Evolutionary conservation across 2,329 filamentous ascomycete genomes (phyloP), one percentile per base, ranked within the genome.

Genomic region (Penicillium hesseltinei): DNA sequence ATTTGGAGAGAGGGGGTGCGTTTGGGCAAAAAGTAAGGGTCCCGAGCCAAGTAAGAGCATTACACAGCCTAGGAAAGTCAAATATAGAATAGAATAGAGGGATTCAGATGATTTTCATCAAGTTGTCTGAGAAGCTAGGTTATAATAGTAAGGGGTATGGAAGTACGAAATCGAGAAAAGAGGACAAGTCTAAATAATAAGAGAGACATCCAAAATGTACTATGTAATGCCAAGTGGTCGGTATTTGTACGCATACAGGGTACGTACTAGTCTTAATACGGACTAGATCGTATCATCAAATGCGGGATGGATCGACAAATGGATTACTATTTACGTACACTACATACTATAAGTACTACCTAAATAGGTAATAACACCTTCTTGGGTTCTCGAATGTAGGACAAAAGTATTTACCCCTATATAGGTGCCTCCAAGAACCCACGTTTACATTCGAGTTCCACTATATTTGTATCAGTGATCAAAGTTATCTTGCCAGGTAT

Each of bases 21-120:
- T 23, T 54, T 54, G 45, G 52, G 52, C 52, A 38, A 38, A 36
- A 52, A 46, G 23, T 29, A 46, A 46, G 31, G 51, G 50, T 36
- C 31, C 21, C 50, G 15, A 46, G 38, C 47, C 35, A 40, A 39
- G 21, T 25, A 17, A 51, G 27, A 39, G 51, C 13, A 53, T 47
- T 53, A 53, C 43, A 53, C n/a, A 25, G 25, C 19, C 39, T 45
- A 25, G 21, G 11, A 27, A 33, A 23, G n/a, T 45, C 50, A 45
- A 52, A 35, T 33, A 47, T 38, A 52, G 21, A 27, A 27, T 8
- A 17, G 13, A 11, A 42, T 5, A 43, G 23, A 44, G 42, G 38
- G 17, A 47, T 38, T 38, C 29, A n/a, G 42, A 44, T 36, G 50
- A 40, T 23, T 48, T 39, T 40, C 15, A 49, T 48, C 35, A 17